Conservation (phyloP, 306 rosid species). For the Abrus pulchellus region DNA sequence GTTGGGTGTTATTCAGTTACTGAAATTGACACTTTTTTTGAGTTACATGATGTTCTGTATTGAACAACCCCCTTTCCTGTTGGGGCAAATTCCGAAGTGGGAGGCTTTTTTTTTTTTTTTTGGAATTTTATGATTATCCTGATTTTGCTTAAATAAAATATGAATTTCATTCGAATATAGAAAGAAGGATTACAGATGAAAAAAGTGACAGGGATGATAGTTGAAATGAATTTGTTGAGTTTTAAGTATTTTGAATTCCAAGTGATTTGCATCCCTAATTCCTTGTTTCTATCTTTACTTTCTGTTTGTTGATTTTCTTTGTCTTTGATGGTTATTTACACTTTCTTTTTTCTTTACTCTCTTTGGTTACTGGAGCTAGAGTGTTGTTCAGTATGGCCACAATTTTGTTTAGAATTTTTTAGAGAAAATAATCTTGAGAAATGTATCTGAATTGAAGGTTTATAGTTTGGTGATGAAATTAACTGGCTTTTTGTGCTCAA, state of each 20-base stretch:
- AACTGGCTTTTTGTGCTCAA: background rate
- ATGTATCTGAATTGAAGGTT: background rate
- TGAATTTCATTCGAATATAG: background rate
- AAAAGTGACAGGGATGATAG: background rate
- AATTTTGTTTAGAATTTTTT: background rate
- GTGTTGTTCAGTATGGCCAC: background rate
- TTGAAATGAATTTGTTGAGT: background rate
- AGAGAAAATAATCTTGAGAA: background rate
- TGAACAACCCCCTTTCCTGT: background rate
- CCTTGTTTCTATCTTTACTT: background rate
- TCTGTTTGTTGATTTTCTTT: background rate
- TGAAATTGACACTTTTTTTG: background rate
- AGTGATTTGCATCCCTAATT: background rate
- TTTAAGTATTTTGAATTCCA: background rate
- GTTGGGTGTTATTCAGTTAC: too few species aligned
- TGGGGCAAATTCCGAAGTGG: too few species aligned
- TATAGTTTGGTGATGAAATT: conserved; percentile 16
- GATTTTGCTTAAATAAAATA: background rate
- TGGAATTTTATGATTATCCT: too few species aligned
- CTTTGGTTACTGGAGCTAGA: background rate
- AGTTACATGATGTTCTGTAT: background rate
- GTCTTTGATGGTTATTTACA: background rate
- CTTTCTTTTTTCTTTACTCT: too few species aligned
- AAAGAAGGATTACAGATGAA: background rate
- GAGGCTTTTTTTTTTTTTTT: background rate